phyloP scores from a whole-genome alignment of 495 filamentous ascomycete species.

The Aspergillus baeticus region DNA sequence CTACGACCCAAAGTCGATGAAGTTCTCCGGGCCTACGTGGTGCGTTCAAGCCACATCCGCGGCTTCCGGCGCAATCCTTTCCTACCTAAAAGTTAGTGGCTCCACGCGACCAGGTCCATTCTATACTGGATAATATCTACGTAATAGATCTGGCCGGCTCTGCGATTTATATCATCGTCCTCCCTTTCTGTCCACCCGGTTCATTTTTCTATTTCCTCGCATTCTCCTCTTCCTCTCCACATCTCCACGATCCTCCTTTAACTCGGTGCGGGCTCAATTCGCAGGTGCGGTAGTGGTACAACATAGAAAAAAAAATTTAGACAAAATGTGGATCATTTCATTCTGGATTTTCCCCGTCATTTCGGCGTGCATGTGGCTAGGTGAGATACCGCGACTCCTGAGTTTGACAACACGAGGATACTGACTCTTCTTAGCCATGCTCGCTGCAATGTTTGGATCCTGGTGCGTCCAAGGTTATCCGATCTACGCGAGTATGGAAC shows the following conservation, averaged over 20 bases:
- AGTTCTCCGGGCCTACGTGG: not conserved
- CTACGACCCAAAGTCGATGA: not conserved
- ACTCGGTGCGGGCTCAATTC: not conserved
- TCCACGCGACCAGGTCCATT: not conserved
- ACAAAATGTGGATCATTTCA: slow-evolving; percentile 50
- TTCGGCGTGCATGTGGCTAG: slow-evolving; percentile 77
- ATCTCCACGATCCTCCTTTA: not conserved
- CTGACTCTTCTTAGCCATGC: slow-evolving; percentile 47
- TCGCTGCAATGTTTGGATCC: slow-evolving; percentile 64
- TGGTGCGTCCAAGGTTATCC: slow-evolving; percentile 65
- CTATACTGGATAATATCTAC: not conserved
- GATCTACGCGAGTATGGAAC: slow-evolving; percentile 66
- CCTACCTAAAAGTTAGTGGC: not conserved
- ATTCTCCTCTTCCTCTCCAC: not conserved
- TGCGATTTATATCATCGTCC: not conserved
- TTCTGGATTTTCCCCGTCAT: slow-evolving; percentile 80
- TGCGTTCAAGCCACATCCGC: slow-evolving; percentile 13
- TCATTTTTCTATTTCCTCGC: not conserved
- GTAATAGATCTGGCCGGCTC: not conserved
- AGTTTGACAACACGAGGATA: not conserved
- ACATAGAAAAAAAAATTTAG: not conserved
- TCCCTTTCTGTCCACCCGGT: not conserved
- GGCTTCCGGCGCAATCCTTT: slow-evolving; percentile 6
- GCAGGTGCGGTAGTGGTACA: not conserved
- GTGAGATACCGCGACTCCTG: slow-evolving; percentile 32